Percentiles rank a stretch among this genome's conserved stretches.
These are phyloP conservation scores for Cyclospora cayetanensis DNA, from an alignment of 169 alveolate species.

Conservation along the genomic window DNA sequence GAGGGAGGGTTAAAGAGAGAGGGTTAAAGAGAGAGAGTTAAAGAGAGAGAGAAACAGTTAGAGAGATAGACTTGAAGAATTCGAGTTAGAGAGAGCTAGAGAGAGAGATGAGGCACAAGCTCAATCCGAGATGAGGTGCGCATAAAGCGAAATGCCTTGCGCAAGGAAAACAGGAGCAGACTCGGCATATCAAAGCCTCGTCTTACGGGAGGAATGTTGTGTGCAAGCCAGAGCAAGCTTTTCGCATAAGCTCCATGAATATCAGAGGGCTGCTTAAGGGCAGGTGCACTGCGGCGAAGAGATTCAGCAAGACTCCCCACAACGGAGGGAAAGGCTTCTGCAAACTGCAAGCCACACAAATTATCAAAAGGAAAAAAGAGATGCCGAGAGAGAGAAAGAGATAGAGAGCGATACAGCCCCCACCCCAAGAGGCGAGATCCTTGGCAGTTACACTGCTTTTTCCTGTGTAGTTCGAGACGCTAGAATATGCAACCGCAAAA, in stretches of 20 bases:
- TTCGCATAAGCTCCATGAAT: conserved; percentile 30
- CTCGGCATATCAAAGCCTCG: not conserved
- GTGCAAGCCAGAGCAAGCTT: conserved; percentile 29
- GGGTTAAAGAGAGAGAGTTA: too few species aligned
- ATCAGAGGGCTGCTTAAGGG: conserved; percentile 2
- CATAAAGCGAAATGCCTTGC: not conserved
- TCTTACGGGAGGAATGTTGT: conserved; percentile 22
- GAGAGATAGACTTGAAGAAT: not conserved
- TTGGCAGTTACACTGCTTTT: too few species aligned
- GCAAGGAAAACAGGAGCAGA: not conserved
- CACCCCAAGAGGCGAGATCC: too few species aligned
- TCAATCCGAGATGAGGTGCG: not conserved
- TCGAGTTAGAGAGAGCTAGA: not conserved
- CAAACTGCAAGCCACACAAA: not conserved
- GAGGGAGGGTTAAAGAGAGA: not conserved
- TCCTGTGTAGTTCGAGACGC: too few species aligned
- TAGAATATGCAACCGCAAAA: too few species aligned
- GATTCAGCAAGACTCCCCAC: conserved; percentile 1
- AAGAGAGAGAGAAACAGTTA: too few species aligned
- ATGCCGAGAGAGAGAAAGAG: too few species aligned
- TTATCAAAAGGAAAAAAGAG: too few species aligned
- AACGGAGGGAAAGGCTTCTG: not conserved
- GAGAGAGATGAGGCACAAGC: not conserved
- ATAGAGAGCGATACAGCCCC: too few species aligned
- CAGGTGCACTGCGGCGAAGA: not conserved